phyloP scores from a whole-genome alignment of 305 asterid species.

The Galium porrigens region DNA sequence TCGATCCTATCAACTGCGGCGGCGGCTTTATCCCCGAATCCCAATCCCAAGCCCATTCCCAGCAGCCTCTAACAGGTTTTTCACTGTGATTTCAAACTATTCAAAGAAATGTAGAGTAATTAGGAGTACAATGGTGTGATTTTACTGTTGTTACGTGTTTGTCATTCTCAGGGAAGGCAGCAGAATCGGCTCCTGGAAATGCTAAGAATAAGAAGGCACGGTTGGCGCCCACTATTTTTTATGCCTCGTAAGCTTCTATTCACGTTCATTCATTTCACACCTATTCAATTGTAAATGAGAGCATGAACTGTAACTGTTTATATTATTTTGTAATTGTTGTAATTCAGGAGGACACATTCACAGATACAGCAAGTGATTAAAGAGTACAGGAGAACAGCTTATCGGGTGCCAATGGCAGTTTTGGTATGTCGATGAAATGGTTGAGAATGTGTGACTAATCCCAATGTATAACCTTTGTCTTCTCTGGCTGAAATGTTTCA shows the following conservation, averaged over 20 bases:
- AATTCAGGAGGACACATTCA: constrained; percentile 70
- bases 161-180: constrained; percentile 33
- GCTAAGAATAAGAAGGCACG: constrained; percentile 37
- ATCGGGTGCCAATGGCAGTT: constrained; percentile 74
- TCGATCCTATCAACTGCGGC: constrained; percentile 63
- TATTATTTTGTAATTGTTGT: neutral
- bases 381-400: constrained; percentile 69
- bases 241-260: constrained; percentile 54
- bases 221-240: constrained; percentile 52
- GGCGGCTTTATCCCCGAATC: constrained; percentile 90
- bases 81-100: neutral
- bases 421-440: constrained; percentile 34
- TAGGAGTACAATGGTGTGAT: neutral
- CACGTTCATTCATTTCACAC: neutral
- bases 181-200: constrained; percentile 27
- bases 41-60: constrained; percentile 12
- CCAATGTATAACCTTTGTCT: neutral
- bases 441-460: neutral
- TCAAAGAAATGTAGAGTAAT: neutral
- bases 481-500: constrained; percentile 18
- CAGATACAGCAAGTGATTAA: constrained; percentile 77
- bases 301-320: neutral
- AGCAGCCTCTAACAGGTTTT: constrained; percentile 47
- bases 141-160: neutral
- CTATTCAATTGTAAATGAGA: neutral